These are phyloP conservation scores for Leucocoprinus sp. DNA, from an alignment of 768 basidiomycete species.

Conservation along the genomic window DNA sequence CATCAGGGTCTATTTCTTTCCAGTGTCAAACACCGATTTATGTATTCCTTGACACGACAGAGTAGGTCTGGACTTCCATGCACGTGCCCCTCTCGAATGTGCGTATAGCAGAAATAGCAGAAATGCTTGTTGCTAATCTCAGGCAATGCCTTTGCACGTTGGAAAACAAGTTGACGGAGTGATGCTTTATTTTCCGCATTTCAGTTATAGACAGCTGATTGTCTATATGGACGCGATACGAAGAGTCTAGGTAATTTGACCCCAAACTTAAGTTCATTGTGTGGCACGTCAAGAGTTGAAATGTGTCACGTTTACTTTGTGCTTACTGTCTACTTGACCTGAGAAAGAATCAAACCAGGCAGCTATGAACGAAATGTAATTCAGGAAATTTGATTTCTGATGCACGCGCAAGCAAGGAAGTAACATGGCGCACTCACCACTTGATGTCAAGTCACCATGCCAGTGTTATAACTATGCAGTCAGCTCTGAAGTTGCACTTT, in stretches of 20 bases:
- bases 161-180: too few relatives aligned
- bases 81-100: neutral
- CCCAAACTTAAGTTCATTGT: conserved; percentile 1
- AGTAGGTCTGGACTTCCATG: neutral
- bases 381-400: conserved; percentile 4
- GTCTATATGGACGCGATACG: conserved; percentile 2
- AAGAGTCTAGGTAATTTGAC: conserved; percentile 7
- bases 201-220: too few relatives aligned
- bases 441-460: too few relatives aligned
- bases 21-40: neutral
- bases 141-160: too few relatives aligned
- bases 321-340: conserved; percentile 20
- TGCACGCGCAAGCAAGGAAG: conserved; percentile 28
- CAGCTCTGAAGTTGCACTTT: too few relatives aligned
- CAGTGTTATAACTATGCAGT: too few relatives aligned
- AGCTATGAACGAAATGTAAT: conserved; percentile 1
- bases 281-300: too few relatives aligned
- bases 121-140: too few relatives aligned
- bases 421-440: too few relatives aligned
- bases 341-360: conserved; percentile 20
- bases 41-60: neutral
- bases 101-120: neutral
- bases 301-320: conserved; percentile 23
- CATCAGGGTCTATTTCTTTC: neutral
- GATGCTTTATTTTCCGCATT: too few relatives aligned